Evolutionary conservation across 805 yeast genomes (phyloP), one percentile per base, ranked within the genome.

Genomic region (Ascoidea rubescens): DNA sequence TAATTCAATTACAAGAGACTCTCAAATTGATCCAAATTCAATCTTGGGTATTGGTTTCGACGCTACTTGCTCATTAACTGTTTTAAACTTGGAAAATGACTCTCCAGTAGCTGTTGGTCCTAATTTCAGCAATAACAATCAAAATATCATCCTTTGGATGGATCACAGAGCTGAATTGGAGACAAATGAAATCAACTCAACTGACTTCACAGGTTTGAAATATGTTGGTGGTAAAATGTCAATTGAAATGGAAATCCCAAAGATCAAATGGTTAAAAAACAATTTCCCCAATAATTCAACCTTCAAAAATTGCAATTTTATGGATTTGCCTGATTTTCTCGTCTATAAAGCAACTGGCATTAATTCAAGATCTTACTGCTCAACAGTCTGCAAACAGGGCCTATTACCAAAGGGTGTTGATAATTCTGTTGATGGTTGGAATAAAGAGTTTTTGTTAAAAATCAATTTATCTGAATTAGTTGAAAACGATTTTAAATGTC

Each of bases 201-300:
- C 96, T 0, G 75, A 77, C 43, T 95, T 88, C 62, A 79, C 78
- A 62, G 79, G 87, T 53, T 74, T 93, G 62, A 84, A 87, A 64
- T 93, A 87, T 64, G 98, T 93, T 17, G 99, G 99, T 54, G 98
- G 98, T 17, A 83, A 82, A 60, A 91, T 93, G 97, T 89, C 97
- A 50, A 85, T 93, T 62, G 99, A 91, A 67, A 93, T 93, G 98
- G 98, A 93, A 64, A 74, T 93, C 58, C 99, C 99, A 55, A 93
- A 93, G 69, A 89, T 88, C 70, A 86, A 87, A 70, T 93, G 99
- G 99, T 75, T 93, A 62, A 91, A 91, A 65, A 82, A 85, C 65
- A 74, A 93, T 67, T 69, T 89, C 71, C 86, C 95, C 4, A 69
- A 70, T 42, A 37, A 52, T 7, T 78, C 72, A 14, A 67, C 68